Conservation (phyloP, 2,329 filamentous ascomycete genomes). For the Aspergillus niger region DNA sequence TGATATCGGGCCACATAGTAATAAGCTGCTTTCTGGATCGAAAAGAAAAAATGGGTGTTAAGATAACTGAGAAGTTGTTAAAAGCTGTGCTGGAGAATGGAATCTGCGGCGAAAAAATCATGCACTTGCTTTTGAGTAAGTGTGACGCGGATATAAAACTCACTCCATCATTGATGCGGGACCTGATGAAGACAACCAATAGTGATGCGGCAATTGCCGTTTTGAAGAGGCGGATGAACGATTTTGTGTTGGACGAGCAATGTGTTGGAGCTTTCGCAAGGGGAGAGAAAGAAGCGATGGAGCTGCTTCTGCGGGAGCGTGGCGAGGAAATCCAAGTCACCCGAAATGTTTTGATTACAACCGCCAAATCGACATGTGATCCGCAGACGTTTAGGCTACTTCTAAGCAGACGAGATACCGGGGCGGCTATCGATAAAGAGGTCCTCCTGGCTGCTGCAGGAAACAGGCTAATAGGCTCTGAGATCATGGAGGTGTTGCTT, state of each 20-base stretch:
- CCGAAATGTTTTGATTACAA: too few species aligned
- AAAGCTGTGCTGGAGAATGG: neutral
- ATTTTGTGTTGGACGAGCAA: neutral
- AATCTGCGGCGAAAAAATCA: neutral
- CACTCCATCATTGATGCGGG: neutral
- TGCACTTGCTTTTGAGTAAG: neutral
- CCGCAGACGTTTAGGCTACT: neutral
- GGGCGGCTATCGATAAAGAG: too few species aligned
- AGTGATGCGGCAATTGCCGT: neutral
- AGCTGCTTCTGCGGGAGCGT: neutral
- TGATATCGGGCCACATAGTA: neutral
- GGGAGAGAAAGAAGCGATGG: neutral
- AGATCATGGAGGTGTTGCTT: too few species aligned
- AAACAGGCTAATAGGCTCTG: too few species aligned
- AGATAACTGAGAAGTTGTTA: neutral
- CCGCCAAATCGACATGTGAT: too few species aligned
- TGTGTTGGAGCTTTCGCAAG: neutral
- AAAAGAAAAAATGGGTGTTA: neutral
- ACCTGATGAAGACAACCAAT: too few species aligned
- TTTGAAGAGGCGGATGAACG: neutral
- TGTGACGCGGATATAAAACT: neutral
- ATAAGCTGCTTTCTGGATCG: neutral
- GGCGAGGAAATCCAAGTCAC: neutral
- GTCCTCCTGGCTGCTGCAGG: too few species aligned
- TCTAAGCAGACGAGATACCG: too few species aligned